A percentile compares a stretch with the other conserved stretches of the same genome.
Conservation (phyloP, 2,329 filamentous ascomycete genomes). For the Emericellopsis cladophorae region DNA sequence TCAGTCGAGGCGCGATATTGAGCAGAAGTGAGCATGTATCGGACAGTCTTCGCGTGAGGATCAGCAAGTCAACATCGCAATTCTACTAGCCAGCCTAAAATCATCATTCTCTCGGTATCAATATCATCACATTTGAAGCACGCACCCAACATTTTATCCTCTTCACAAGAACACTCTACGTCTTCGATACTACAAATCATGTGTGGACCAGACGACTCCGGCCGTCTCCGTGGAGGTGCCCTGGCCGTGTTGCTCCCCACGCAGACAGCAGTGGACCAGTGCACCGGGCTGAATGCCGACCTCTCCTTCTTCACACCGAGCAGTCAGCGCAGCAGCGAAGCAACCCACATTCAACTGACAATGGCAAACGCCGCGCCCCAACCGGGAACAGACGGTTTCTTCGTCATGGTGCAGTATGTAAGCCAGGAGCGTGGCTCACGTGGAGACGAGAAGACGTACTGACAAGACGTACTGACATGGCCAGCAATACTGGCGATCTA, state of each 20-base stretch:
- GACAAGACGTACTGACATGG: not conserved
- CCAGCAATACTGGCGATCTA: conserved; percentile 28
- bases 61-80: not conserved
- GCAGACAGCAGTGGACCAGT: not conserved
- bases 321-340: conserved; percentile 18
- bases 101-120: too few relatives aligned
- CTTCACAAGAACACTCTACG: not conserved
- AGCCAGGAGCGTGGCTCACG: too few relatives aligned
- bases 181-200: conserved; percentile 13
- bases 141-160: too few relatives aligned
- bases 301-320: conserved; percentile 30
- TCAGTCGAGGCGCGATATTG: not conserved
- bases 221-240: conserved; percentile 29
- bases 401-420: conserved; percentile 32
- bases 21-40: conserved; percentile 1
- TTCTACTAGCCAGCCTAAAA: too few relatives aligned
- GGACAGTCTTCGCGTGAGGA: not conserved
- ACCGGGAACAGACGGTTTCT: conserved; percentile 11
- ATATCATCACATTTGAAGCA: too few relatives aligned
- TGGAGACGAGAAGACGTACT: not conserved
- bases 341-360: conserved; percentile 30
- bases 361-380: conserved; percentile 10
- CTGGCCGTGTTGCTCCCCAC: conserved; percentile 26
- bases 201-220: conserved; percentile 29
- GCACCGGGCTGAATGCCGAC: conserved; percentile 15